Base-by-base conservation (phyloP, 2,329 filamentous ascomycete genomes). In the Neofusicoccum kwambonambiense region DNA sequence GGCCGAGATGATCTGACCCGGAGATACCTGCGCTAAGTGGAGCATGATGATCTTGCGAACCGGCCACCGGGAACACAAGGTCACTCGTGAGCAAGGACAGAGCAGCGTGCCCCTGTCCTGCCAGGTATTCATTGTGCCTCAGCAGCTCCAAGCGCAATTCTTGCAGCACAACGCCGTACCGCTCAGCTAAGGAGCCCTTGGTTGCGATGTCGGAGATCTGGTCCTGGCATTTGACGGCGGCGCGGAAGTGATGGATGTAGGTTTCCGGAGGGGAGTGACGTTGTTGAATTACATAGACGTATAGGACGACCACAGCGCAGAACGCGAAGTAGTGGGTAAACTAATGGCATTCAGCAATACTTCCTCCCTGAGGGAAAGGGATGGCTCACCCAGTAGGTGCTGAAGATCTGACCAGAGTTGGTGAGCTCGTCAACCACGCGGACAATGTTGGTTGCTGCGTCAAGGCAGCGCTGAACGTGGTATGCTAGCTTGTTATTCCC, bases 261-360 rank as follows among this genome's bases (percentile, higher is more conserved):
- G 73, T 73, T n/a, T 82, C 79, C 1, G 83, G 81, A 4, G 80
- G 70, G 9, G 77, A 69, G 35, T 82, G 72, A 3, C 83, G 71
- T 37, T 77, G 77, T 68, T 84, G 82, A 15, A 86, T 85, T 50
- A 82, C 76, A 76, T 82, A 84, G 2, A 86, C 80, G 64, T 86
- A 86, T 0, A 84, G 73, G 3, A 86, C 82, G 0, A 82, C 81
- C 0, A 86, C 75, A 0, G 84, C 83, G 67, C 82, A 85, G 64
- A 86, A 85, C 0, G 82, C 80, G 3, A 84, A 81, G 67, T 84
- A 85, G 42, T 83, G 81, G 27, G 81, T 85, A 71, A 82, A 84
- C 81, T 64, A 41, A n/a, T 13, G 19, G 1, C 4, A 4, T 39
- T 13, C 5, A 45, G 13, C 6, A 15, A 31, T 41, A 12, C 22